A percentile compares a stretch with the other conserved stretches of the same genome.
Conservation (phyloP, 1,139 yeast genomes). For the Dujonia santamariae region DNA sequence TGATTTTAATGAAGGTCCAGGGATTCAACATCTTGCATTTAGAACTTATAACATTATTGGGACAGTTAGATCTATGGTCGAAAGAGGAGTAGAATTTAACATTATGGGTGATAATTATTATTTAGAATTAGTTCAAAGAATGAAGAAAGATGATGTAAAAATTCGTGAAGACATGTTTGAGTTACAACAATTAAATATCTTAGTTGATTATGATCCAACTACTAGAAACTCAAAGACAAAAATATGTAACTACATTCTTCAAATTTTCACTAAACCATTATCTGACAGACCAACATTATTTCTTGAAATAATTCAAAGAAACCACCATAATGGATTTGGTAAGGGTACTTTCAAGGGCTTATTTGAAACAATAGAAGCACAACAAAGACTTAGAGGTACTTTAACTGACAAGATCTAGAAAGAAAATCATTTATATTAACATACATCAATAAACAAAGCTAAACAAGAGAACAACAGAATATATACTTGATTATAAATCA, state of each 20-base stretch:
- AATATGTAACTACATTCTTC: slow-evolving; percentile 63
- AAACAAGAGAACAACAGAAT: not conserved
- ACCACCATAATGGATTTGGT: slow-evolving; percentile 81
- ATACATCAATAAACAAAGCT: not conserved
- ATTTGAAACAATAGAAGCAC: slow-evolving; percentile 72
- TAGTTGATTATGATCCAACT: slow-evolving; percentile 70
- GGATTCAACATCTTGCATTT: slow-evolving; percentile 79
- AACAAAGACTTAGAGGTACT: slow-evolving; percentile 53
- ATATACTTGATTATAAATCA: not conserved
- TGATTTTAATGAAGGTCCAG: slow-evolving; percentile 74
- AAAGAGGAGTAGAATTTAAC: slow-evolving; percentile 71
- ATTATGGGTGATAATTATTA: slow-evolving; percentile 57
- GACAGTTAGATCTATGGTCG: slow-evolving; percentile 51
- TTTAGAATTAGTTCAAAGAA: slow-evolving; percentile 39
- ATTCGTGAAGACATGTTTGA: slow-evolving; percentile 46
- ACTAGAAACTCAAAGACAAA: slow-evolving; percentile 24
- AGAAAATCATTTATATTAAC: not conserved
- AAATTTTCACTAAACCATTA: slow-evolving; percentile 73
- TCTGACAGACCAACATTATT: slow-evolving; percentile 79
- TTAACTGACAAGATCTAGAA: slow-evolving; percentile 14
- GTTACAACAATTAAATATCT: slow-evolving; percentile 47
- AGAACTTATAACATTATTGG: slow-evolving; percentile 56
- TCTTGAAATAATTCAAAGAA: slow-evolving; percentile 75
- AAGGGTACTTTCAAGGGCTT: slow-evolving; percentile 82
- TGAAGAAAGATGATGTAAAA: slow-evolving; percentile 29